Evolutionary conservation across 2,329 filamentous ascomycete genomes (phyloP), one percentile per base, ranked within the genome.

Genomic region (Stagonosporopsis rhizophila): DNA sequence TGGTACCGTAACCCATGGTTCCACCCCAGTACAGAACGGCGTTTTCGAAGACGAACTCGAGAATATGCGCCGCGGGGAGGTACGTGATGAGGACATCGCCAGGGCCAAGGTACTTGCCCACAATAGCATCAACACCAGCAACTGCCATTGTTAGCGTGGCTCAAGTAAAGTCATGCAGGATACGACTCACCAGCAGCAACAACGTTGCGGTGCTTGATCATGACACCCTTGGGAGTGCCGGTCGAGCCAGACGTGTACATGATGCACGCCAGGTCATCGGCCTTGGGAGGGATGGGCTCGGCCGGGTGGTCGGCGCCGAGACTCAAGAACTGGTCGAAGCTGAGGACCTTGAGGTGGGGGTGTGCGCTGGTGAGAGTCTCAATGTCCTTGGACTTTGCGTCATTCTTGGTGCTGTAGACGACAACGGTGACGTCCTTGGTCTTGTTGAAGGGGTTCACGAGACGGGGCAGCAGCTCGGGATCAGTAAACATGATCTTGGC

Each of bases 21-120:
- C 89, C 93, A 66, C 95, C 95, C 82, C 94, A 91, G 79, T 88
- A 95, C 59, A 99, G 78, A 56, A 90, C 91, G 7, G 94, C 82
- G 75, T 96, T 97, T 79, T 99, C 95, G 64, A 99, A 91, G 56
- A 94, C 90, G 77, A 96, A 95, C 77, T 99, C 95, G 69, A 99
- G 87, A 69, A 98, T 98, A 74, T 99, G 95, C 2, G 95, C 93
- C 49, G 96, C 87, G 1, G 95, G 95, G 14, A 99, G 86, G 77
- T 98, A 99, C 20, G 93, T 92, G 41, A 99, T 84, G 39, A 98
- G 82, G 41, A 85, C 85, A 67, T 99, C 95, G 41, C 84, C 86
- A 55, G 89, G 87, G 58, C 88, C 89, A 45, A 98, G 85, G 69
- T 89, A 89, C 56, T 89, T 87, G 20, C 90, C 90, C 44, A 98